These are phyloP conservation scores for Opeltia flavorubescens DNA, from an alignment of 495 filamentous ascomycete genomes.

Conservation along the genomic window DNA sequence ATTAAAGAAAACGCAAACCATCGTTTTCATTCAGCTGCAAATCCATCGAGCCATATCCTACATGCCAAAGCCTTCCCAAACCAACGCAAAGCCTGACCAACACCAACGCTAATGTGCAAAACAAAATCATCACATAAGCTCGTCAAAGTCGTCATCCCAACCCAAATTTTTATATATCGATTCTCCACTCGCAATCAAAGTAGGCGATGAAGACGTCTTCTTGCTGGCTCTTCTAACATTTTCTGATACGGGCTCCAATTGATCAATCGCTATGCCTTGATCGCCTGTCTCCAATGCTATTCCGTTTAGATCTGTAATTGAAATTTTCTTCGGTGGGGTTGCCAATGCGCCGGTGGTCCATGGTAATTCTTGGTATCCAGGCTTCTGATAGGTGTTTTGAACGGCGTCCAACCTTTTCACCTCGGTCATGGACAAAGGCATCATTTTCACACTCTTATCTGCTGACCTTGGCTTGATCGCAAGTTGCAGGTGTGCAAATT, in stretches of 20 bases:
- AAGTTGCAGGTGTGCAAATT: no score
- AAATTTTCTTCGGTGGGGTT: background rate
- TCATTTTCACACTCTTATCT: no score
- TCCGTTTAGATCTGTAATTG: background rate
- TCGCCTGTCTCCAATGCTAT: background rate
- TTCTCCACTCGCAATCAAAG: constrained; percentile 19
- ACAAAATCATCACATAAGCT: constrained; percentile 15
- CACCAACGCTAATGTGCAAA: constrained; percentile 8
- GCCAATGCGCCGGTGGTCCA: background rate
- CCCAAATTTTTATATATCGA: constrained; percentile 60
- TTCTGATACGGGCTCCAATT: background rate
- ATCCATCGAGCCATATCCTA: background rate
- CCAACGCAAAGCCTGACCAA: background rate
- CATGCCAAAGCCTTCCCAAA: background rate
- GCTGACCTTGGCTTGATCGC: no score
- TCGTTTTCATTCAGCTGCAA: background rate
- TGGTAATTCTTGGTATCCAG: no score
- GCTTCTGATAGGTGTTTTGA: no score
- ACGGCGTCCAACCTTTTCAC: no score
- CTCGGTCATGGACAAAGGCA: no score
- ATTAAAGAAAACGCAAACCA: no score
- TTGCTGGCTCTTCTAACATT: background rate
- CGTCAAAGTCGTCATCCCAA: constrained; percentile 61
- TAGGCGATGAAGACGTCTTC: background rate
- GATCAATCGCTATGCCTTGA: background rate